Evolutionary conservation across 2,329 filamentous ascomycete species (phyloP), one percentile per base, ranked within the genome.

Genomic region (Pseudocercospora fuligena): DNA sequence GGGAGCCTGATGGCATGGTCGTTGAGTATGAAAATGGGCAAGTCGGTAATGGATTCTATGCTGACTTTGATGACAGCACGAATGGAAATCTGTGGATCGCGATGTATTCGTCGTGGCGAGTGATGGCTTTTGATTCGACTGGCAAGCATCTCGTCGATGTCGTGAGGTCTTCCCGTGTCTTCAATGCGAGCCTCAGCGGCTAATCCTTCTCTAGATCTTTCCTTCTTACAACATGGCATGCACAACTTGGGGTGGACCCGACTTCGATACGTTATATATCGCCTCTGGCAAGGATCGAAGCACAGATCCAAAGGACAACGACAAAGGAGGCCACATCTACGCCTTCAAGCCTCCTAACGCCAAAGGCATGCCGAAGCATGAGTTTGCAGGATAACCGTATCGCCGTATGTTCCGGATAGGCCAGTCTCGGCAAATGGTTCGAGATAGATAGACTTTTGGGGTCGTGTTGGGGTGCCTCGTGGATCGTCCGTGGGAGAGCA

Each of bases 1-100:
- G 60, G n/a, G 60, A 63, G 31, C 60, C 60, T 8, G 60, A 63
- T 56, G 60, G 60, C 29, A 63, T 63, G 60, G 27, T 60, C 2
- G 57, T 60, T 27, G 57, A 60, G 57, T 60, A 43, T 29, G 57
- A 43, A 14, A 16, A 5, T 19, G 9, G 14, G 0, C 36, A 1
- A 43, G 12, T 8, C 7, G 2, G 9, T 60, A 16, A 0, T 6
- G 7, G 29, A 6, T 4, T 14, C 19, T 19, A 14, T n/a, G 23
- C 57, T 60, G 57, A 60, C 57, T 14, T 27, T 2, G 33, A 2
- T 31, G 36, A 56, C 7, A 63, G 60, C 21, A 63, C 49, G 25
- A 56, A 63, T 25, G 60, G 60, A 3, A 63, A 63, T 21, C 19
- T 63, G 5, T 63, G 60, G 60, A 63, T 63, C 12, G 60, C 60